phyloP scores from a whole-genome alignment of 2,329 filamentous ascomycete species.

The Phyllosticta citribraziliensis region DNA sequence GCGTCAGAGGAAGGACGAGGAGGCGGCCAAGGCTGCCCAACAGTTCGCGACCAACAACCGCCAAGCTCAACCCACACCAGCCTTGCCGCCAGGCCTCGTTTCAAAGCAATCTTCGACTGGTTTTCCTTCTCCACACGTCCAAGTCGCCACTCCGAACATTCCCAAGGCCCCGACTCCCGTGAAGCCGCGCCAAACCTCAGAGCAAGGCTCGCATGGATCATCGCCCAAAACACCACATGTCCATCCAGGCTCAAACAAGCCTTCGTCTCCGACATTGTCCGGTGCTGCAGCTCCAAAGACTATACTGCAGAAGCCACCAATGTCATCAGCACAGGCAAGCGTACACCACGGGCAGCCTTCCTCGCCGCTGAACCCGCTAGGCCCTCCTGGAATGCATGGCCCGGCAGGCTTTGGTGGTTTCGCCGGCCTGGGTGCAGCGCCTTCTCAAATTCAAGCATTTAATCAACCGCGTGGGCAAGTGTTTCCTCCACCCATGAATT shows the following conservation, averaged over 20 bases:
- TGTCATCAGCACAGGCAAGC: constrained; percentile 30
- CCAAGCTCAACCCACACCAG: constrained; percentile 31
- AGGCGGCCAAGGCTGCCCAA: constrained; percentile 24
- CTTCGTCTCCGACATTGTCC: constrained; percentile 52
- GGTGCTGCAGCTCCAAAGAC: constrained; percentile 57
- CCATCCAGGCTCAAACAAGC: constrained; percentile 38
- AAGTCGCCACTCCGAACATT: constrained; percentile 68
- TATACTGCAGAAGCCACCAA: constrained; percentile 48
- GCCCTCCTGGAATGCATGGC: constrained; percentile 47
- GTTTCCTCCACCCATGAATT: constrained; percentile 43
- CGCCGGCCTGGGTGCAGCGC: constrained; percentile 39
- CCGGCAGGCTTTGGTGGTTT: constrained; percentile 39
- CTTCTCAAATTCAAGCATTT: constrained; percentile 32
- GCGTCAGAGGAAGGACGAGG: constrained; percentile 32
- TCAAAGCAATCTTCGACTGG: constrained; percentile 42
- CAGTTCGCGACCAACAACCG: constrained; percentile 21
- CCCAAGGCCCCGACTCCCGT: constrained; percentile 76
- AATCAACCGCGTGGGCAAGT: constrained; percentile 33
- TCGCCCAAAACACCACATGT: constrained; percentile 60
- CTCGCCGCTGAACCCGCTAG: constrained; percentile 56
- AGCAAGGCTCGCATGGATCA: constrained; percentile 62
- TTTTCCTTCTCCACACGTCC: constrained; percentile 68
- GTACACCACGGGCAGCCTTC: constrained; percentile 49
- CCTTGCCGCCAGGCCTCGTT: constrained; percentile 44
- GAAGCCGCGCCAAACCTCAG: constrained; percentile 65